Percentiles rank a stretch among this genome's conserved stretches.
These are phyloP conservation scores for Yarrowia sp. DNA, from an alignment of 805 yeast genomes.

Conservation along the genomic window DNA sequence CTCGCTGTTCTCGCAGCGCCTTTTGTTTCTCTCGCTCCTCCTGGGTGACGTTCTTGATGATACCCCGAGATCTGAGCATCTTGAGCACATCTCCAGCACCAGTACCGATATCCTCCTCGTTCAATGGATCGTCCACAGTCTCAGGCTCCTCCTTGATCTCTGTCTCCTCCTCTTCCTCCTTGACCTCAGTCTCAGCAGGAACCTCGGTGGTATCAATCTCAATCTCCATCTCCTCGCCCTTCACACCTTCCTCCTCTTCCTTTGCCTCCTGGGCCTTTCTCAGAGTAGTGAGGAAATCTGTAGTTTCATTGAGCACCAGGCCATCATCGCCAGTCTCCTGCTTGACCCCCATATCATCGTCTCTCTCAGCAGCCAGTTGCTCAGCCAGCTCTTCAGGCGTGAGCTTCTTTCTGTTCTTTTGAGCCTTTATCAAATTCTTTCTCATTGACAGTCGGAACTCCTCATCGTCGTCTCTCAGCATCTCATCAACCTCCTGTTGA, in stretches of 20 bases:
- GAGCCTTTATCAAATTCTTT: constrained; percentile 46
- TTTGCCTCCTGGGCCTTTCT: constrained; percentile 37
- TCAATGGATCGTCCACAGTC: constrained; percentile 16
- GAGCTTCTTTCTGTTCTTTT: constrained; percentile 40
- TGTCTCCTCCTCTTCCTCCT: not conserved
- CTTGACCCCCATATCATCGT: constrained; percentile 43
- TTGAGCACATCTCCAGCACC: constrained; percentile 50
- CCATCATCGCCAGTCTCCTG: constrained; percentile 42
- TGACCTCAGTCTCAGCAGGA: not conserved
- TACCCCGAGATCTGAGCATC: constrained; percentile 49
- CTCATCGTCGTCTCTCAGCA: constrained; percentile 51
- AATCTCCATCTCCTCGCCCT: constrained; percentile 14
- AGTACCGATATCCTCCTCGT: constrained; percentile 22
- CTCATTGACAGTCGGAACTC: constrained; percentile 51
- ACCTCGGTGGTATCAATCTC: constrained; percentile 1
- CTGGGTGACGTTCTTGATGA: constrained; percentile 43
- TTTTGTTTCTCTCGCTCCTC: constrained; percentile 44
- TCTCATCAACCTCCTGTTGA: constrained; percentile 49
- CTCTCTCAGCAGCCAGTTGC: constrained; percentile 51
- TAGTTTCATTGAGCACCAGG: constrained; percentile 55
- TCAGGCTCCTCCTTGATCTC: not conserved
- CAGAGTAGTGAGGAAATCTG: constrained; percentile 51
- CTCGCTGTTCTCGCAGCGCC: constrained; percentile 43
- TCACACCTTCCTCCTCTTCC: constrained; percentile 39
- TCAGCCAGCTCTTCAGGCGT: constrained; percentile 50